Conservation (phyloP, 441 rosid genomes). For the Bruguiera hainesii region DNA sequence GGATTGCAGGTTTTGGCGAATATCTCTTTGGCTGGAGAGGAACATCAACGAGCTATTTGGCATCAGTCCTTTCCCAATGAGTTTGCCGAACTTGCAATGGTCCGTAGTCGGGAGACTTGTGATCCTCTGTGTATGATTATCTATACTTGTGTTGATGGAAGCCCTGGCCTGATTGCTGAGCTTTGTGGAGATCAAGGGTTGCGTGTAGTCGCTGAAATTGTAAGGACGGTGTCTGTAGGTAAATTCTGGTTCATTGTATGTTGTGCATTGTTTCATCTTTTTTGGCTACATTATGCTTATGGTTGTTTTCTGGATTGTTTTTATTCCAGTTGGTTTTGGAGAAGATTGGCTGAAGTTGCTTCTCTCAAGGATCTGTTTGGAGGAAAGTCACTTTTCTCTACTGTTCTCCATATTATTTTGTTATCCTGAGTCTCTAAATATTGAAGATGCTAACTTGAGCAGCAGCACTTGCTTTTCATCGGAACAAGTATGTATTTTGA, state of each 20-base stretch:
- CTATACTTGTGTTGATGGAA: conserved; percentile 60
- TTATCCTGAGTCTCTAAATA: conserved; percentile 15
- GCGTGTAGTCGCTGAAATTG: conserved; percentile 39
- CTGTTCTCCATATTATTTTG: conserved; percentile 38
- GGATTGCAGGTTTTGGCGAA: conserved; percentile 69
- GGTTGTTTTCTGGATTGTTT: conserved; percentile 12
- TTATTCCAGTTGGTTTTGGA: conserved; percentile 54
- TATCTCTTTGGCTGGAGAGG: conserved; percentile 61
- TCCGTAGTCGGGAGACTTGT: conserved; percentile 40
- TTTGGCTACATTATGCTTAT: not conserved
- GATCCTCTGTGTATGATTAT: conserved; percentile 81
- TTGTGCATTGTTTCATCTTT: not conserved
- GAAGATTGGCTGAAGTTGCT: conserved; percentile 79
- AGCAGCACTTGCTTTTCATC: conserved; percentile 30
- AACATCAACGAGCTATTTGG: conserved; percentile 65
- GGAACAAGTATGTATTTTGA: conserved; percentile 58
- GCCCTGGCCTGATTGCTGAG: conserved; percentile 30
- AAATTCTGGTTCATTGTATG: not conserved
- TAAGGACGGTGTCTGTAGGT: conserved; percentile 55
- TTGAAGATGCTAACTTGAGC: conserved; percentile 15
- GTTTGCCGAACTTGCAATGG: conserved; percentile 41
- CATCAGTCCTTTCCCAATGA: conserved; percentile 42
- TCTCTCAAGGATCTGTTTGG: conserved; percentile 61
- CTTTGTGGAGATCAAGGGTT: conserved; percentile 48
- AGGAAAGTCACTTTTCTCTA: conserved; percentile 40